phyloP scores from a whole-genome alignment of 2,329 filamentous ascomycete species.

The Aspergillus tubingensis region DNA sequence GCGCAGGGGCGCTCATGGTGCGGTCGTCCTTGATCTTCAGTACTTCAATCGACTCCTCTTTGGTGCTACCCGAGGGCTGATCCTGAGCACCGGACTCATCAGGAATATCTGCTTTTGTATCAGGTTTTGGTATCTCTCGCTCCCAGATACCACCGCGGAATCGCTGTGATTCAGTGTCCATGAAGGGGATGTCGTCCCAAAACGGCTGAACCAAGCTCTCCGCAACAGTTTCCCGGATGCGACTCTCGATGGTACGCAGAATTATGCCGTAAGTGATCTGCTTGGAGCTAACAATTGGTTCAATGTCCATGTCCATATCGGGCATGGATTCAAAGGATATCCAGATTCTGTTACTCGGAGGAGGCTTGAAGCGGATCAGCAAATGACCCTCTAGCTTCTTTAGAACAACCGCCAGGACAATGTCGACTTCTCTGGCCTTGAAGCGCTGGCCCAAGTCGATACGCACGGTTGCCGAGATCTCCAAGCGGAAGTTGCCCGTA shows the following conservation, averaged over 20 bases:
- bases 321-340: constrained; percentile 92
- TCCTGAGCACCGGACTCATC: constrained; percentile 34
- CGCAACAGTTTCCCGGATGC: constrained; percentile 89
- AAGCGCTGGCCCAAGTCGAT: constrained; percentile 88
- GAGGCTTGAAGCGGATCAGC: constrained; percentile 85
- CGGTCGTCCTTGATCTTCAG: constrained; percentile 38
- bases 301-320: constrained; percentile 89
- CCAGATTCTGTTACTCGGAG: constrained; percentile 95
- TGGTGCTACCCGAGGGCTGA: constrained; percentile 22
- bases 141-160: constrained; percentile 86
- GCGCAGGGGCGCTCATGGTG: constrained; percentile 36
- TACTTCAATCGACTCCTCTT: constrained; percentile 27
- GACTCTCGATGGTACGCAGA: constrained; percentile 87
- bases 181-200: constrained; percentile 95
- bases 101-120: constrained; percentile 39
- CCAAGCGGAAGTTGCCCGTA: constrained; percentile 82
- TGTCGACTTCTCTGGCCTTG: constrained; percentile 84
- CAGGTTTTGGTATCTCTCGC: constrained; percentile 46
- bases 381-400: constrained; percentile 84
- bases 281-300: constrained; percentile 90
- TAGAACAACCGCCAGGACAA: constrained; percentile 81
- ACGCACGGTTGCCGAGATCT: constrained; percentile 88
- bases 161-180: constrained; percentile 72
- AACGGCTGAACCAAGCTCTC: constrained; percentile 91
- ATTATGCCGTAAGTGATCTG: constrained; percentile 96